Percentiles rank a stretch among this genome's conserved stretches.
Evolutionary conservation across 2,329 filamentous ascomycete genomes (phyloP).

Genomic region (Curvularia eragrostidis): DNA sequence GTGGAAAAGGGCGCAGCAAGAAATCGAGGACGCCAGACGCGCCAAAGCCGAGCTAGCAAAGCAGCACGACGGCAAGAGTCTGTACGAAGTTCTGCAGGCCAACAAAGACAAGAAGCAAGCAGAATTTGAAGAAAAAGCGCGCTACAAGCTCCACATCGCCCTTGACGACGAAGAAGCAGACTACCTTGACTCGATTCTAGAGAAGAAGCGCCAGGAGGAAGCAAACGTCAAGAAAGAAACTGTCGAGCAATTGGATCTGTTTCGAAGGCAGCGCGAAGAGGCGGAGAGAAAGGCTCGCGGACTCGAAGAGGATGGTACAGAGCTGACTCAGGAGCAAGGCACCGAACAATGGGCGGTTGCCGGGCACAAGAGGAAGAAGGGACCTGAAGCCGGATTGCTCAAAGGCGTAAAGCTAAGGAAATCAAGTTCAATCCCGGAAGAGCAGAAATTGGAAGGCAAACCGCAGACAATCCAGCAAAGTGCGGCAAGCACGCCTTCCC

Average conservation of each 20-base stretch:
- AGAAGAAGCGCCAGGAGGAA: constrained; percentile 64
- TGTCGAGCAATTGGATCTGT: constrained; percentile 63
- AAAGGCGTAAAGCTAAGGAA: constrained; percentile 56
- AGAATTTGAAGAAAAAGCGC: constrained; percentile 75
- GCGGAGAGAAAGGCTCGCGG: constrained; percentile 57
- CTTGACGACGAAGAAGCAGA: constrained; percentile 81
- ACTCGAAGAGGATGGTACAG: constrained; percentile 50
- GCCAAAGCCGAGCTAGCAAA: constrained; percentile 61
- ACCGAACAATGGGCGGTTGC: constrained; percentile 58
- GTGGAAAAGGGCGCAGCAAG: constrained; percentile 70
- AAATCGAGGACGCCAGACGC: constrained; percentile 67
- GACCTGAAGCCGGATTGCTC: constrained; percentile 44
- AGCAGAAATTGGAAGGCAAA: constrained; percentile 10
- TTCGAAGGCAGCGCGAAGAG: constrained; percentile 65
- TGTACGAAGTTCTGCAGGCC: constrained; percentile 78
- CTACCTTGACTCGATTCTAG: constrained; percentile 69
- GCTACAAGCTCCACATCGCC: constrained; percentile 77
- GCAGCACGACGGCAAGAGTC: constrained; percentile 63
- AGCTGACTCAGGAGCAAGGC: constrained; percentile 46
- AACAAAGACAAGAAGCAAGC: constrained; percentile 90
- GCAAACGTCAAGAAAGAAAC: constrained; percentile 65
- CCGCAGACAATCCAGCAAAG: not conserved
- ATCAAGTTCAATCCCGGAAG: constrained; percentile 33
- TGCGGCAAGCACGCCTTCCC: not conserved
- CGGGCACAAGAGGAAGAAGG: constrained; percentile 61